Conservation (phyloP, 108 stramenopile genomes). For the Mediolabrus comicus region DNA sequence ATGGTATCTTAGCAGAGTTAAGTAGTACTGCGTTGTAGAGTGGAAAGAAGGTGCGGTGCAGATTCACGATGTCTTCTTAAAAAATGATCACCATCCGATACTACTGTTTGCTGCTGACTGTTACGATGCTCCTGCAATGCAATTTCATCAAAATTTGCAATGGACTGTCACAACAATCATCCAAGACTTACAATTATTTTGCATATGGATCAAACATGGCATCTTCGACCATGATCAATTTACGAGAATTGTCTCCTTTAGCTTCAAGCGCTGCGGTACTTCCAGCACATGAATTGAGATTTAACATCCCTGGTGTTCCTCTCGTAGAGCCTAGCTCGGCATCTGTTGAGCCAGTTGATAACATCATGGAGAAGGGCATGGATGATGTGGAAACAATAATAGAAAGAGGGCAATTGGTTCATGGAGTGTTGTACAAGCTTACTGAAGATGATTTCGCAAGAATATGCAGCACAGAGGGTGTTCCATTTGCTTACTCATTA, state of each 20-base stretch:
- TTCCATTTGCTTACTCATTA: conserved; percentile 69
- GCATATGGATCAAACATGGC: conserved; percentile 76
- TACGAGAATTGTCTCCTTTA: conserved; percentile 53
- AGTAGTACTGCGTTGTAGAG: too few relatives aligned
- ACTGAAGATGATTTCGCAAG: conserved; percentile 63
- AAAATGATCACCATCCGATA: background rate
- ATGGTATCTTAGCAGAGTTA: too few relatives aligned
- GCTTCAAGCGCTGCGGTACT: conserved; percentile 63
- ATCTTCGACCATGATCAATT: conserved; percentile 63
- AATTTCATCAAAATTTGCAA: background rate
- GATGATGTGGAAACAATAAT: background rate
- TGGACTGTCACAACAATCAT: background rate
- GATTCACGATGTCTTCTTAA: background rate
- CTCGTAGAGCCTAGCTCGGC: conserved; percentile 63
- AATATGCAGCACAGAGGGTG: conserved; percentile 72
- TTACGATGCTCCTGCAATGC: background rate
- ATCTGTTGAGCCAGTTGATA: conserved; percentile 44
- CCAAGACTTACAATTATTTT: conserved; percentile 64
- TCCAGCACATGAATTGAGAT: conserved; percentile 52
- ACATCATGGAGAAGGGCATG: background rate
- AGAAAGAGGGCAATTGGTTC: conserved; percentile 32
- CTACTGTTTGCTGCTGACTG: background rate
- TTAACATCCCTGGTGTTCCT: conserved; percentile 50
- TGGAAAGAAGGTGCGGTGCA: too few relatives aligned
- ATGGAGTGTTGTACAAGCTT: conserved; percentile 73